phyloP scores from a whole-genome alignment of 805 yeast genomes.

The Phaffomyces antillensis region DNA sequence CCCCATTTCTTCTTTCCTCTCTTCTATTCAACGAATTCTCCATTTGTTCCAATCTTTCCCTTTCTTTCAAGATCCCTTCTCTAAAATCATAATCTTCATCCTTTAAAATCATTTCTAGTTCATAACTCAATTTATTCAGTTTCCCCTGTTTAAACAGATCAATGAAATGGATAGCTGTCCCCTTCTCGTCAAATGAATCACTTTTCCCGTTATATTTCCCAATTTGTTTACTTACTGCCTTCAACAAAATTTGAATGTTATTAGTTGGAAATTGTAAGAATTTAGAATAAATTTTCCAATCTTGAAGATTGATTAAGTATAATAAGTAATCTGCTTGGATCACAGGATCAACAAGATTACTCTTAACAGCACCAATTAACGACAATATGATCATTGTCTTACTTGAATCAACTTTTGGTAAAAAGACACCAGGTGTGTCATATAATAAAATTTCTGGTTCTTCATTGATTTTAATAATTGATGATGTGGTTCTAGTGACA shows the following conservation, averaged over 20 bases:
- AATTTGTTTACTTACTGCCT: conserved; percentile 38
- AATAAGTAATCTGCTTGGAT: conserved; percentile 81
- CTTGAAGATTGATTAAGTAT: conserved; percentile 62
- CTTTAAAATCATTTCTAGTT: conserved; percentile 13
- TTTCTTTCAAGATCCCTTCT: conserved; percentile 9
- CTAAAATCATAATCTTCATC: conserved; percentile 12
- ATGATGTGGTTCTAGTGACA: conserved; percentile 74
- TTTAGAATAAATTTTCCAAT: conserved; percentile 24
- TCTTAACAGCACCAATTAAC: conserved; percentile 68
- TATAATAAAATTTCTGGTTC: conserved; percentile 62
- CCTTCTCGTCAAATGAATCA: conserved; percentile 42
- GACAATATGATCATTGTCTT: conserved; percentile 71
- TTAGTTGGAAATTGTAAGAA: conserved; percentile 63
- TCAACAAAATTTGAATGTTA: conserved; percentile 50
- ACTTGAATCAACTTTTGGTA: conserved; percentile 61
- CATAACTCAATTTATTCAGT: conserved; percentile 19
- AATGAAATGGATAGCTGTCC: conserved; percentile 59
- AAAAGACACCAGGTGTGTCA: conserved; percentile 90
- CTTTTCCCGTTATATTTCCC: conserved; percentile 24
- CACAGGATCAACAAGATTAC: conserved; percentile 69
- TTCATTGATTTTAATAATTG: conserved; percentile 54
- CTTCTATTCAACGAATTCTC: conserved; percentile 17
- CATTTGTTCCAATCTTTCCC: conserved; percentile 15
- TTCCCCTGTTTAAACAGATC: conserved; percentile 56
- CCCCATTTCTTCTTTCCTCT: conserved; percentile 6